Base-by-base conservation (phyloP, 2,329 filamentous ascomycete species). In the Aotearoamyces nothofagi region DNA sequence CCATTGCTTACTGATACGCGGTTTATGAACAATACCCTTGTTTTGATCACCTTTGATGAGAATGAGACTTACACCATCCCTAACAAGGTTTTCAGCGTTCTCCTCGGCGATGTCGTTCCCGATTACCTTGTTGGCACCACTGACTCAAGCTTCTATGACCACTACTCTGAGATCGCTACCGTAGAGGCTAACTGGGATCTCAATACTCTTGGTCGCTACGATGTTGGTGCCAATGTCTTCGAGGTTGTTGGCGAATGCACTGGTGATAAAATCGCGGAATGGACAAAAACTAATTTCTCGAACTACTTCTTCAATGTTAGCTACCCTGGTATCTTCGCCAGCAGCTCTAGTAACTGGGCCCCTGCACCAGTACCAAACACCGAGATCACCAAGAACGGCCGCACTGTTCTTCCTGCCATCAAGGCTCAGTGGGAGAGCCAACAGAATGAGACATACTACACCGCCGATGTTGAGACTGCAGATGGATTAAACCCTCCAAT, bases 41-140 rank as follows among this genome's bases (percentile, higher is more conserved):
- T 90, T 7, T 57, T 87, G 4, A 52, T 90, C 34, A 86, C 73
- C 7, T 90, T 83, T 44, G 82, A 90, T 39, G 82, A 90, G 56
- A 79, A 74, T 49, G 68, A 76, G 42, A 71, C 66, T 7, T 83
- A 84, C 53, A 51, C 59, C 5, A 54, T 59, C 15, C 64, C 67
- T 41, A 90, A 90, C 62, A 61, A 62, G 22, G 65, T 90, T 29
- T 66, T 81, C 34, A 68, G 60, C 37, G 63, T 90, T 39, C 63
- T 90, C 0, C 56, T 90, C 3, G 82, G 81, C 10, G 79, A 79
- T 33, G 75, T 72, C n/a, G 53, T 92, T 2, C 77, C 78, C 8
- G 29, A 57, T 4, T 29, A 64, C n/a, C 62, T 78, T 1, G 55
- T 70, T 23, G 77, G 77, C 32, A 82, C 77, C 14, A 69, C 59